A percentile compares a stretch with the other conserved stretches of the same genome.
Evolutionary conservation across 2,329 filamentous ascomycete genomes (phyloP).

Genomic region (Claviceps monticola): DNA sequence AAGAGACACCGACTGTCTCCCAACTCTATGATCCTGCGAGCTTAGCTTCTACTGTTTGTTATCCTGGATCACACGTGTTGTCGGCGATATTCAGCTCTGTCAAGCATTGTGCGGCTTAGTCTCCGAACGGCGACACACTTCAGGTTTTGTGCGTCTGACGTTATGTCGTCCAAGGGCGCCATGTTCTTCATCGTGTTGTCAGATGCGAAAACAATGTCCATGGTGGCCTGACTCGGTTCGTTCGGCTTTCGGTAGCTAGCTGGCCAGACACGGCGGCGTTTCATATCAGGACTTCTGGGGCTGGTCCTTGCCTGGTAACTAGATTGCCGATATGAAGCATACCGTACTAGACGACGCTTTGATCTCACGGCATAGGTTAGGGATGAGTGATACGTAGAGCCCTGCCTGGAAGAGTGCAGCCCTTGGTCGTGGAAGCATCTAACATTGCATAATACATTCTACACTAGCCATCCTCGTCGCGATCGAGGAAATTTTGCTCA

Average conservation of each 20-base stretch:
- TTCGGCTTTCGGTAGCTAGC: background rate
- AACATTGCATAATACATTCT: background rate
- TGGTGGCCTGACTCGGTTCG: background rate
- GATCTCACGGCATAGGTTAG: background rate
- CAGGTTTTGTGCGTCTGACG: background rate
- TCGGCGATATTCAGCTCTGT: background rate
- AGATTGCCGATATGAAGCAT: background rate
- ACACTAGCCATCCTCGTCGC: too few relatives aligned
- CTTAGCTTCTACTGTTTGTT: background rate
- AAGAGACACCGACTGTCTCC: too few relatives aligned
- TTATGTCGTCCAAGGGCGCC: background rate
- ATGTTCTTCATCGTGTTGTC: background rate
- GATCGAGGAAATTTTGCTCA: too few relatives aligned
- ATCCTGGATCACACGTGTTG: background rate
- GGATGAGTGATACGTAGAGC: background rate
- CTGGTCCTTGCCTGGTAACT: background rate
- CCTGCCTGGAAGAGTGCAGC: background rate
- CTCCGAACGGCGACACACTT: background rate
- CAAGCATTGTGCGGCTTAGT: background rate
- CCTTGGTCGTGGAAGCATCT: background rate
- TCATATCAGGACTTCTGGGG: background rate
- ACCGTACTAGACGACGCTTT: background rate
- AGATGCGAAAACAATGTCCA: background rate
- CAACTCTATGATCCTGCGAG: too few relatives aligned
- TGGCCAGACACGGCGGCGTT: background rate